A percentile compares a stretch with the other conserved stretches of the same genome.
These are phyloP conservation scores for Carex kokanica DNA, from an alignment of 176 grass and related monocot genomes.

Conservation along the genomic window DNA sequence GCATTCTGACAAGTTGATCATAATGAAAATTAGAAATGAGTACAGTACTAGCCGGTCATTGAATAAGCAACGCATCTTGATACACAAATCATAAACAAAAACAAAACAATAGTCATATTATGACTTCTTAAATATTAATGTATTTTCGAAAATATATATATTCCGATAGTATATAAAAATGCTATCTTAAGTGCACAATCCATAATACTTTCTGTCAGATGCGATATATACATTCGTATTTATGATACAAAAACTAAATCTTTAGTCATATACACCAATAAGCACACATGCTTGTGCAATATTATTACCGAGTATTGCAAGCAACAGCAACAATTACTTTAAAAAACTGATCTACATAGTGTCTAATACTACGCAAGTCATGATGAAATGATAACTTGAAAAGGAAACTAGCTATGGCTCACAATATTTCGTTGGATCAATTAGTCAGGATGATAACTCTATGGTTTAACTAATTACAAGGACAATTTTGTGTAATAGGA, in stretches of 20 bases:
- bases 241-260: not conserved
- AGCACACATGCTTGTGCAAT: not conserved
- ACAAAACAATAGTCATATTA: not conserved
- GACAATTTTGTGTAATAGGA: not conserved
- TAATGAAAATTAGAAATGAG: not conserved
- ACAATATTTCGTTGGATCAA: not conserved
- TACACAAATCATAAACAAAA: not conserved
- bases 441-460: not conserved
- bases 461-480: not conserved
- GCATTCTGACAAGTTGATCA: constrained; percentile 14
- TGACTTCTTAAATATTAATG: not conserved
- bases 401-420: not conserved
- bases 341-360: not conserved
- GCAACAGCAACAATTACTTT: not conserved
- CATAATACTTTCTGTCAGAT: not conserved
- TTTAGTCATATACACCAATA: not conserved
- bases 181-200: too few species aligned
- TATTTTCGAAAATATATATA: not conserved
- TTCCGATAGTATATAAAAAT: too few species aligned
- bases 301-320: not conserved
- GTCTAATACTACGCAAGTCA: not conserved
- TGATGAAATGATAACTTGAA: not conserved
- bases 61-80: not conserved
- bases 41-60: too few species aligned
- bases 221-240: not conserved